Percentiles rank a stretch among this genome's conserved stretches.
phyloP scores from a whole-genome alignment of 2,329 filamentous ascomycete species.

The Pseudogymnoascus sp. region DNA sequence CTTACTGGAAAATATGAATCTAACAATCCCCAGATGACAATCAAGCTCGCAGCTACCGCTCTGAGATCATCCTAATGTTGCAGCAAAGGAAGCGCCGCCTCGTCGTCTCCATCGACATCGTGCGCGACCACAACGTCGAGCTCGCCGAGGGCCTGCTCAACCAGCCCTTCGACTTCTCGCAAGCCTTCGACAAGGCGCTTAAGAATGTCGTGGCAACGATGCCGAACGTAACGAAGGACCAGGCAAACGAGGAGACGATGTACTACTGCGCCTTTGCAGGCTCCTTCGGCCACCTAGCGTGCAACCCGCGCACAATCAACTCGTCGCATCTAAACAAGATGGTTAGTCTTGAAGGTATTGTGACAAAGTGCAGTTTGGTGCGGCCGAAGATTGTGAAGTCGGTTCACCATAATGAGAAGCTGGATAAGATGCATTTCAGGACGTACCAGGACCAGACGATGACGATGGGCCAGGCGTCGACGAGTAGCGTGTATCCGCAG shows the following conservation, averaged over 20 bases:
- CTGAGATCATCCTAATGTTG: constrained; percentile 75
- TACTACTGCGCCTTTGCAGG: constrained; percentile 98
- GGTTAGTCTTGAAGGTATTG: constrained; percentile 95
- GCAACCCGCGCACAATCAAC: constrained; percentile 86
- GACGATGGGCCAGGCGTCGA: constrained; percentile 78
- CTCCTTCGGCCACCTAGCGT: constrained; percentile 89
- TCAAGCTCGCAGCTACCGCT: constrained; percentile 65
- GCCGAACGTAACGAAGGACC: constrained; percentile 64
- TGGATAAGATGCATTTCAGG: constrained; percentile 77
- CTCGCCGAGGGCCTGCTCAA: constrained; percentile 72
- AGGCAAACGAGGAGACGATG: constrained; percentile 67
- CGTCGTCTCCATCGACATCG: constrained; percentile 77
- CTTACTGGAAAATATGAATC: constrained; percentile 12
- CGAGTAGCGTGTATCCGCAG: constrained; percentile 85
- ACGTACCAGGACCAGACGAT: constrained; percentile 97
- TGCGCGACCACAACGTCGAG: constrained; percentile 76
- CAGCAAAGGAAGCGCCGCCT: constrained; percentile 58
- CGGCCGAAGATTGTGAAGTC: constrained; percentile 97
- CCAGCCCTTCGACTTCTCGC: constrained; percentile 77
- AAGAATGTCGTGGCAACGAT: constrained; percentile 81
- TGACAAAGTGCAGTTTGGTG: constrained; percentile 91
- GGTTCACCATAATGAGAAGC: constrained; percentile 88
- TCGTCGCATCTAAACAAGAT: constrained; percentile 89
- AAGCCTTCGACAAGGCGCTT: constrained; percentile 84
- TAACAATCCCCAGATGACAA: constrained; percentile 39